phyloP scores from a whole-genome alignment of 352 stramenopile genomes.

The Thalassiosira allenii region DNA sequence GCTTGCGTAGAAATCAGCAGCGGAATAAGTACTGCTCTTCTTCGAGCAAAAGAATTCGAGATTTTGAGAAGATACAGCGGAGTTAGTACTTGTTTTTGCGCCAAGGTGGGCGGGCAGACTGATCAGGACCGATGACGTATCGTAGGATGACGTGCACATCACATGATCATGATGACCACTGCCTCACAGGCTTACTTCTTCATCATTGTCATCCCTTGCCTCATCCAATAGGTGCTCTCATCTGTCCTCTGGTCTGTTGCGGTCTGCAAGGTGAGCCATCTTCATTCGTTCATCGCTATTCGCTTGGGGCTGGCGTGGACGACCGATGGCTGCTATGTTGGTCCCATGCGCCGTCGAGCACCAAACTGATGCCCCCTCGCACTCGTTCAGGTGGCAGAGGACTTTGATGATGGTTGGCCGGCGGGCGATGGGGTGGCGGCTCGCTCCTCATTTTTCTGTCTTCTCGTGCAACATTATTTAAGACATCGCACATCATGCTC shows the following conservation, averaged over 20 bases:
- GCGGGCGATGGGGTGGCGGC: background rate
- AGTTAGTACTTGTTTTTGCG: no score
- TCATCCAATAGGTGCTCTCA: background rate
- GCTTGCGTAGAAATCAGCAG: no score
- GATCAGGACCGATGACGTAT: no score
- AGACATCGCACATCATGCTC: background rate
- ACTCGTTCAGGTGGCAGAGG: background rate
- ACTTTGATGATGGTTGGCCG: background rate
- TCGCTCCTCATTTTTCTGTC: background rate
- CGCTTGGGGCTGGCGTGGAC: background rate
- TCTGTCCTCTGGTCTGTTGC: background rate
- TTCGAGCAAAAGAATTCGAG: no score
- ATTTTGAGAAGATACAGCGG: no score
- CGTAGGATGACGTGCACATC: no score
- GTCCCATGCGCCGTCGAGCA: background rate
- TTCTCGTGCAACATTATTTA: background rate
- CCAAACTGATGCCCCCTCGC: background rate
- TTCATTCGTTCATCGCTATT: background rate
- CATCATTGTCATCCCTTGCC: background rate
- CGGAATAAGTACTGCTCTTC: no score
- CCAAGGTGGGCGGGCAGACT: no score
- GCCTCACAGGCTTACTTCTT: no score
- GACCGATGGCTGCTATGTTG: background rate
- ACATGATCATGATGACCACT: no score
- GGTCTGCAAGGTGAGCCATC: background rate